A percentile compares a stretch with the other conserved stretches of the same genome.
Evolutionary conservation across 1,284 basidiomycete genomes (phyloP).

Genomic region (Ceratobasidium sp.): DNA sequence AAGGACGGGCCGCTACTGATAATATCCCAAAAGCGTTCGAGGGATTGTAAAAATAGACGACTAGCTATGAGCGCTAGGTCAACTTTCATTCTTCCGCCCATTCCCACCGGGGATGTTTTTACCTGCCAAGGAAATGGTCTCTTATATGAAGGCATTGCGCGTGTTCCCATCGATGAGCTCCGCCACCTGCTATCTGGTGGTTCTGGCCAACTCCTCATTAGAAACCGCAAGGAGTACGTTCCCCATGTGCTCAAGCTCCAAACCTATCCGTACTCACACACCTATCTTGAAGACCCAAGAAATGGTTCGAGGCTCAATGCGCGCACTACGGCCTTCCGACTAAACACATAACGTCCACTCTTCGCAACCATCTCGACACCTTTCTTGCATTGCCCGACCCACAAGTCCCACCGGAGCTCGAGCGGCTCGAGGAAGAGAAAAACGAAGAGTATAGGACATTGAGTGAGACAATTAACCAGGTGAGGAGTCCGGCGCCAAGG

Average conservation of each 20-base stretch:
- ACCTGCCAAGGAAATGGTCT: constrained; percentile 34
- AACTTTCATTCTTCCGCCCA: constrained; percentile 30
- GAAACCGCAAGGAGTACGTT: constrained; percentile 33
- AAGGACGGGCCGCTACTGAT: too few relatives aligned
- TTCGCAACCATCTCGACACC: constrained; percentile 17
- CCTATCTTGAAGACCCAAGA: constrained; percentile 10
- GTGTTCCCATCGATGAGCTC: constrained; percentile 23
- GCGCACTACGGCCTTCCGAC: constrained; percentile 36
- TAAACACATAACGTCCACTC: constrained; percentile 1
- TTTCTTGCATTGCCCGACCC: constrained; percentile 7
- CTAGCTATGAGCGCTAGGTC: constrained; percentile 14
- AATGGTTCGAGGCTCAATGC: constrained; percentile 38
- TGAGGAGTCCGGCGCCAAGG: constrained; percentile 23
- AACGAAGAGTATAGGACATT: constrained; percentile 27
- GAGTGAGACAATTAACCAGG: constrained; percentile 22
- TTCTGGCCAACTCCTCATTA: constrained; percentile 11
- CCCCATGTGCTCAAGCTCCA: not conserved
- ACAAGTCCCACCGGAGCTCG: constrained; percentile 3
- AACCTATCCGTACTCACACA: not conserved
- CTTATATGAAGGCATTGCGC: constrained; percentile 16
- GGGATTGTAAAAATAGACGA: too few relatives aligned
- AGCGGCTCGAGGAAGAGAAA: constrained; percentile 13
- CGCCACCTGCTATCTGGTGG: constrained; percentile 6
- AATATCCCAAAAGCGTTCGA: too few relatives aligned
- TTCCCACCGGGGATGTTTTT: constrained; percentile 30